Percentiles rank a stretch among this genome's conserved stretches.
Conservation (phyloP, 2,329 filamentous ascomycete species). For the Calonectria pseudoreteaudii region DNA sequence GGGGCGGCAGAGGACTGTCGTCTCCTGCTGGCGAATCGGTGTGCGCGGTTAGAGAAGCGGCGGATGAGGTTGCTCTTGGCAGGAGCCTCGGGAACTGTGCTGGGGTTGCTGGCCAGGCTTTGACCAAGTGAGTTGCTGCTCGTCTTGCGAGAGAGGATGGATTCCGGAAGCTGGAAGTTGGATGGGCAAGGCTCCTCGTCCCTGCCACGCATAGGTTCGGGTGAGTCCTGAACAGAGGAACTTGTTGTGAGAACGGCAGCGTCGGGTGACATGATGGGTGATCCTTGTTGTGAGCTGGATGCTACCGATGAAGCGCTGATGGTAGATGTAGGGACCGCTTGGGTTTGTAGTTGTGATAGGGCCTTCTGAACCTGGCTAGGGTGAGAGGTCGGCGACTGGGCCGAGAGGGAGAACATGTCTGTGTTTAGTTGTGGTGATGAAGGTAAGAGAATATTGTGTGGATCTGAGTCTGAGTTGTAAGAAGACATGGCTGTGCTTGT, state of each 20-base stretch:
- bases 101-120: slow-evolving; percentile 66
- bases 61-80: slow-evolving; percentile 76
- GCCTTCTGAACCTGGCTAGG: slow-evolving; percentile 62
- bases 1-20: slow-evolving; percentile 83
- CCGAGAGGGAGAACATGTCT: slow-evolving; percentile 57
- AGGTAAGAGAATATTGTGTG: slow-evolving; percentile 36
- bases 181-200: slow-evolving; percentile 64
- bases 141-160: slow-evolving; percentile 71
- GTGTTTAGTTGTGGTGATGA: slow-evolving; percentile 42
- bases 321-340: slow-evolving; percentile 61
- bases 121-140: slow-evolving; percentile 75
- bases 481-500: slow-evolving; percentile 40
- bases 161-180: slow-evolving; percentile 78
- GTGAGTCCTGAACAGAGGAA: slow-evolving; percentile 75
- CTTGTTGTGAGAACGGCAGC: slow-evolving; percentile 65
- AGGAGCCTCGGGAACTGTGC: slow-evolving; percentile 62
- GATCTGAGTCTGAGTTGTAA: slow-evolving; percentile 40
- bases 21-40: slow-evolving; percentile 74
- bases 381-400: slow-evolving; percentile 55
- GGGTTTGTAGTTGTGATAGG: slow-evolving; percentile 53
- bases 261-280: slow-evolving; percentile 69
- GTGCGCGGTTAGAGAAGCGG: slow-evolving; percentile 84
- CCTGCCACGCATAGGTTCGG: slow-evolving; percentile 69
- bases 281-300: slow-evolving; percentile 66
- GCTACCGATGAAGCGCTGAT: slow-evolving; percentile 68